phyloP scores from a whole-genome alignment of 179 eudicot genomes.

The Carnegiea gigantea region DNA sequence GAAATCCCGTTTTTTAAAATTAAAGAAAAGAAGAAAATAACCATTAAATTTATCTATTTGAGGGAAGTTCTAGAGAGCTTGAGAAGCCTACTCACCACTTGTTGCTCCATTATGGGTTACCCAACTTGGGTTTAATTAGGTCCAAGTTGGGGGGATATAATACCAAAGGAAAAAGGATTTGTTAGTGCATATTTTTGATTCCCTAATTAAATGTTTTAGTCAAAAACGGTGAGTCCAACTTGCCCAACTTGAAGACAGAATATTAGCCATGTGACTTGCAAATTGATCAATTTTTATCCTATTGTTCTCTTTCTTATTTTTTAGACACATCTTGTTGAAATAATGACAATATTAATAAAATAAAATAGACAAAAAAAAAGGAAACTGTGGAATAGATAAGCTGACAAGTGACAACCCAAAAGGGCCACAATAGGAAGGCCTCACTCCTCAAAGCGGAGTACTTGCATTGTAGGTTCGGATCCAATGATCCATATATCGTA shows the following conservation, averaged over 20 bases:
- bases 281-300: background rate
- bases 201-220: background rate
- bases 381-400: too few species aligned
- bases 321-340: background rate
- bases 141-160: background rate
- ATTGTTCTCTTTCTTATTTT: background rate
- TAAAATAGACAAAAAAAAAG: background rate
- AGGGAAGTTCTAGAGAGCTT: background rate
- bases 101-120: background rate
- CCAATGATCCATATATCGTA: too few species aligned
- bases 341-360: background rate
- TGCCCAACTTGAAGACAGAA: slow-evolving; percentile 19
- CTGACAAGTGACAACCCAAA: background rate
- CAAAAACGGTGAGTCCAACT: background rate
- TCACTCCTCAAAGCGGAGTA: background rate
- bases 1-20: too few species aligned
- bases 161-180: background rate
- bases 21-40: background rate
- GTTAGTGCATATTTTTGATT: background rate
- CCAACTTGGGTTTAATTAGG: background rate
- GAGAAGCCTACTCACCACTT: background rate
- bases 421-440: background rate
- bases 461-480: too few species aligned
- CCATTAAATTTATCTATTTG: background rate
- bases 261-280: background rate